Conservation (phyloP, 176 grass and related monocot genomes). For the Raddia distichophylla region DNA sequence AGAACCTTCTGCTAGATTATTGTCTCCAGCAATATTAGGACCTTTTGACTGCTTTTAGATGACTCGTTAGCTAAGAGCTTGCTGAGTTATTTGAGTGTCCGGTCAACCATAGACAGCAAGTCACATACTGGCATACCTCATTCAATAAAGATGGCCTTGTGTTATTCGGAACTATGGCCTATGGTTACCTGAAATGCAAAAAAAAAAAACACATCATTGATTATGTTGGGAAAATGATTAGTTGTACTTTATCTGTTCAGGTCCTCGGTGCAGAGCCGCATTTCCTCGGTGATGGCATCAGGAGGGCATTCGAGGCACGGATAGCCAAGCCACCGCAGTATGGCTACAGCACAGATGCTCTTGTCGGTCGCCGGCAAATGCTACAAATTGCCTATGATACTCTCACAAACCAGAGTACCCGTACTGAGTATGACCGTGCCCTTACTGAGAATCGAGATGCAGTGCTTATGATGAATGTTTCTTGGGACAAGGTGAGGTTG, state of each 20-base stretch:
- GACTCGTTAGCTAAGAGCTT: not conserved
- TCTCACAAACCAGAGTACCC: conserved; percentile 63
- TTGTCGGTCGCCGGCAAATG: conserved; percentile 71
- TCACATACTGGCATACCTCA: not conserved
- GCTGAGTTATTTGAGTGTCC: not conserved
- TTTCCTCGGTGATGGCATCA: conserved; percentile 78
- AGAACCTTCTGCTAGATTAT: not conserved
- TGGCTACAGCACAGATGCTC: conserved; percentile 75
- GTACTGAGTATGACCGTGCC: conserved; percentile 63
- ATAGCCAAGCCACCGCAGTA: conserved; percentile 69
- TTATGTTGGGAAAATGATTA: not conserved
- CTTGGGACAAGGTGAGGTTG: conserved; percentile 78
- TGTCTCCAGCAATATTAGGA: not conserved
- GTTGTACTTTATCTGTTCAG: conserved; percentile 36
- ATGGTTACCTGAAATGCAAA: not conserved
- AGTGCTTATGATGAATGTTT: conserved; percentile 54
- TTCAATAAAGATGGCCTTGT: not conserved
- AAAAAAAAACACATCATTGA: not conserved
- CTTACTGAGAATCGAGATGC: conserved; percentile 58
- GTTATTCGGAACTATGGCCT: not conserved
- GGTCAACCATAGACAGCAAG: not conserved
- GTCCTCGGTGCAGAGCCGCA: conserved; percentile 80
- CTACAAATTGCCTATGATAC: conserved; percentile 69
- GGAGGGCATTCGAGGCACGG: conserved; percentile 70
- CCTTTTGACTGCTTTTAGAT: not conserved